These are phyloP conservation scores for Speleostelium caveatum DNA, from an alignment of 78 protist species.

Conservation along the genomic window DNA sequence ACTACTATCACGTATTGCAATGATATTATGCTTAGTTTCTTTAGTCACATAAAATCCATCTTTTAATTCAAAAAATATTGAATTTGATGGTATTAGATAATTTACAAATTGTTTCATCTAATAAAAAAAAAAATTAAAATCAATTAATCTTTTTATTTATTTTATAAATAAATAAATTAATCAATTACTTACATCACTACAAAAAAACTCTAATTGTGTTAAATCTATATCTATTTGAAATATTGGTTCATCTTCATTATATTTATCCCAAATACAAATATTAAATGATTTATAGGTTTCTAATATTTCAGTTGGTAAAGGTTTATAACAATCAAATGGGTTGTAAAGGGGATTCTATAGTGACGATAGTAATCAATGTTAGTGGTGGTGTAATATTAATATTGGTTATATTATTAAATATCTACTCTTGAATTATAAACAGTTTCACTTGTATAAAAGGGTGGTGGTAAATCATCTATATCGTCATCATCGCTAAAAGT, in stretches of 20 bases:
- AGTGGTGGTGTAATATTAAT: background rate
- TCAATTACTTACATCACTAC: conserved; percentile 11
- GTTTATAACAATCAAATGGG: conserved; percentile 73
- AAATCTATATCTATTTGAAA: conserved; percentile 67
- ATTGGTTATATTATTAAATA: background rate
- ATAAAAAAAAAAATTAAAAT: background rate
- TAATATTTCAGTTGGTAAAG: conserved; percentile 41
- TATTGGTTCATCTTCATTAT: conserved; percentile 48
- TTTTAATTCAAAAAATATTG: conserved; percentile 72
- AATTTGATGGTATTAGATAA: conserved; percentile 46
- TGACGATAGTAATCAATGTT: background rate
- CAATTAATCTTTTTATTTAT: background rate
- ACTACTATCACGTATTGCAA: background rate
- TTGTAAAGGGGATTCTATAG: conserved; percentile 74
- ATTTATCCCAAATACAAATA: conserved; percentile 75
- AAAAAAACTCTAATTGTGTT: conserved; percentile 63
- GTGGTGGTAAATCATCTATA: conserved; percentile 41
- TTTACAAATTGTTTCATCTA: conserved; percentile 69
- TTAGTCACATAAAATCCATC: conserved; percentile 77
- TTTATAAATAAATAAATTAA: background rate
- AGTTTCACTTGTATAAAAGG: conserved; percentile 78
- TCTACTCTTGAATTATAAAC: conserved; percentile 56
- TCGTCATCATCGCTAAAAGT: conserved; percentile 8
- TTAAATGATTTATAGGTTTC: conserved; percentile 50
- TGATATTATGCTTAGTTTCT: conserved; percentile 27